These are phyloP conservation scores for Plectosphaerella cucumerina DNA, from an alignment of 2,329 filamentous ascomycete genomes.

Conservation along the genomic window DNA sequence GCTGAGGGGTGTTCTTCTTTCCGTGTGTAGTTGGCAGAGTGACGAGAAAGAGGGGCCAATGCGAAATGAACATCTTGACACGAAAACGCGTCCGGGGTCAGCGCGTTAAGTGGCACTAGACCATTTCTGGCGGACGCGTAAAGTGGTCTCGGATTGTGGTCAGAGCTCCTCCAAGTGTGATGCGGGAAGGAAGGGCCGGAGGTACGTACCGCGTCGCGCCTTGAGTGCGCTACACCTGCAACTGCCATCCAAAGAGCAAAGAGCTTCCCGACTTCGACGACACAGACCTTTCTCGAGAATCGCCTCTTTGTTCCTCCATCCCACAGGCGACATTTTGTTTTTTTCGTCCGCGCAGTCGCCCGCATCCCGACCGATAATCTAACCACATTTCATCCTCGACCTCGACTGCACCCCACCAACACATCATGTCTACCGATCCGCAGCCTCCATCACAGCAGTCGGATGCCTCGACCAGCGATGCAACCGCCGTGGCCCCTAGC, in stretches of 20 bases:
- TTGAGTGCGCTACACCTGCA: background rate
- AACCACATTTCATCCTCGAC: too few species aligned
- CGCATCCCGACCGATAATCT: too few species aligned
- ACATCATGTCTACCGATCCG: background rate
- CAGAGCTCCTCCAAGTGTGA: background rate
- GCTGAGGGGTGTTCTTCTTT: background rate
- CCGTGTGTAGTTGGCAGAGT: slow-evolving; percentile 4
- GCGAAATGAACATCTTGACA: slow-evolving; percentile 7
- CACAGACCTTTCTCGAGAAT: too few species aligned
- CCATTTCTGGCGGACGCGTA: slow-evolving; percentile 20
- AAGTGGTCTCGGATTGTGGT: slow-evolving; percentile 8
- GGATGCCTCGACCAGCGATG: slow-evolving; percentile 2
- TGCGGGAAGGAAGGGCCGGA: too few species aligned
- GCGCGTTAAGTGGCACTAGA: slow-evolving; percentile 43
- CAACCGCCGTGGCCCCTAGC: slow-evolving; percentile 11
- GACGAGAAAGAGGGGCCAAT: slow-evolving; percentile 3
- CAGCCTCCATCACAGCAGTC: background rate
- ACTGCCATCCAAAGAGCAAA: background rate
- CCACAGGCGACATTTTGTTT: too few species aligned
- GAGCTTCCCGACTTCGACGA: too few species aligned
- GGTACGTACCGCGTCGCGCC: slow-evolving; percentile 3
- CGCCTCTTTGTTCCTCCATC: too few species aligned
- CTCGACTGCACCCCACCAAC: background rate
- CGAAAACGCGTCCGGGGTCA: slow-evolving; percentile 7
- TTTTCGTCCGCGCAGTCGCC: too few species aligned